Base-by-base conservation (phyloP, 306 rosid species). In the Quercus bicolor region DNA sequence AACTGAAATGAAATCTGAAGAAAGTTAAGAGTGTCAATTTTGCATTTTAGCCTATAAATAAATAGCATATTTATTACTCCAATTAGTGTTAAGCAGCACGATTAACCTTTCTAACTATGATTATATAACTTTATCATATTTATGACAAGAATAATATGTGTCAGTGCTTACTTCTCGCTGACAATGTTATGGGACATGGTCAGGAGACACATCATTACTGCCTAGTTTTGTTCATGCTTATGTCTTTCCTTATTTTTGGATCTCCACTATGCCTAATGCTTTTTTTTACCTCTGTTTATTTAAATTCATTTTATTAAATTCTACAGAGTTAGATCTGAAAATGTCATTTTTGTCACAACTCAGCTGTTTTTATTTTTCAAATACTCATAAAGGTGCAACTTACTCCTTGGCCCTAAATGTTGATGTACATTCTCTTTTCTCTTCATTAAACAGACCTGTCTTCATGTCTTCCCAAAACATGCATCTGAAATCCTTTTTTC, bases 231-330 rank as follows among this genome's bases (percentile, higher is more conserved):
- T 29, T 29, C 43, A 29, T 5, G 31, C 18, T 24, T 60, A 13
- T 60, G 26, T 60, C 34, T 60, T 60, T 60, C 68, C 34, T 60
- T 24, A 24, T 11, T 24, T 60, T 24, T 60, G 19, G 68, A 23
- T 60, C 14, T 24, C 9, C 13, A 2, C 33, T 60, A 60, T 60
- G 68, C 6, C 68, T 23, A 24, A 24, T 24, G 66, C 9, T 1
- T 24, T 60, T 60, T 48, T 48, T 48, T 12, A 48, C 53, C 53
- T 45, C 52, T 60, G 68, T 24, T 61, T 61, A 61, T 28, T 61
- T 31, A 24, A 60, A 23, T 61, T 61, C 78, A 48, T 14, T 76
- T 76, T 33, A 76, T 76, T 77, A 72, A 86, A 23, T 75, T 64
- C 34, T 33, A 9, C 51, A 68, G 62, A 74, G 40, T 75, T 72